Evolutionary conservation across 768 basidiomycete species (phyloP).

Genomic region (Rhodotorula diobovata): DNA sequence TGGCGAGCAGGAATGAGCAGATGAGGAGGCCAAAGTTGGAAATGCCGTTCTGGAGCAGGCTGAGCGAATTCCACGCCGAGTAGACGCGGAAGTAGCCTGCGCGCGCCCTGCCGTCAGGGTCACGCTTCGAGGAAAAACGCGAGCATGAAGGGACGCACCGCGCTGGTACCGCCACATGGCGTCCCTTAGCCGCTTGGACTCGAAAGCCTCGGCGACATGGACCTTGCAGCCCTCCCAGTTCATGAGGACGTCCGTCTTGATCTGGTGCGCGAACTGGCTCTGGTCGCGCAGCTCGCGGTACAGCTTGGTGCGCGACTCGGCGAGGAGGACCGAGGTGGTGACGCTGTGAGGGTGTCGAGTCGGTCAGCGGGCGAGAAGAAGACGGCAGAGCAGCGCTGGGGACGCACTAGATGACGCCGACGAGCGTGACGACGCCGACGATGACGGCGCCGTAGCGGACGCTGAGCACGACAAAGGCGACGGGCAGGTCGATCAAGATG

Average conservation of each 20-base stretch:
- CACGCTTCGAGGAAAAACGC: not conserved
- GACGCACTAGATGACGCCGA: slow-evolving; percentile 50
- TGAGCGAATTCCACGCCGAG: slow-evolving; percentile 23
- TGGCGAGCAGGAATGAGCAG: slow-evolving; percentile 73
- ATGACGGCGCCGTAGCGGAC: slow-evolving; percentile 45
- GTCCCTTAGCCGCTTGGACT: slow-evolving; percentile 64
- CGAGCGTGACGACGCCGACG: slow-evolving; percentile 47
- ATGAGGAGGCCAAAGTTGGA: slow-evolving; percentile 66
- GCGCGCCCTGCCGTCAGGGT: slow-evolving; percentile 40
- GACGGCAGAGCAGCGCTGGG: not conserved
- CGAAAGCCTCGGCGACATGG: slow-evolving; percentile 79
- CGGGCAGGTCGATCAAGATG: slow-evolving; percentile 65
- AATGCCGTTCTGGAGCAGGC: slow-evolving; percentile 48
- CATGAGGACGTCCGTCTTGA: slow-evolving; percentile 59
- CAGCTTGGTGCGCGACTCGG: slow-evolving; percentile 28
- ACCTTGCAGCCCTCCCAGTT: slow-evolving; percentile 70
- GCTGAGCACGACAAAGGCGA: slow-evolving; percentile 58
- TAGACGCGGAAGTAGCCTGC: slow-evolving; percentile 60
- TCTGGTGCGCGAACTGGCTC: slow-evolving; percentile 31
- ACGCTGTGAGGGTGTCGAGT: slow-evolving; percentile 9
- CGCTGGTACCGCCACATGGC: slow-evolving; percentile 70
- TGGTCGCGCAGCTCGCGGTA: slow-evolving; percentile 32
- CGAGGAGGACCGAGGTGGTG: slow-evolving; percentile 28
- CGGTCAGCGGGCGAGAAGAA: too few relatives aligned
- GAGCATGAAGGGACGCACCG: not conserved